Percentiles rank a stretch among this genome's conserved stretches.
Conservation (phyloP, 2,329 filamentous ascomycete species). For the Zymoseptoria passerinii region DNA sequence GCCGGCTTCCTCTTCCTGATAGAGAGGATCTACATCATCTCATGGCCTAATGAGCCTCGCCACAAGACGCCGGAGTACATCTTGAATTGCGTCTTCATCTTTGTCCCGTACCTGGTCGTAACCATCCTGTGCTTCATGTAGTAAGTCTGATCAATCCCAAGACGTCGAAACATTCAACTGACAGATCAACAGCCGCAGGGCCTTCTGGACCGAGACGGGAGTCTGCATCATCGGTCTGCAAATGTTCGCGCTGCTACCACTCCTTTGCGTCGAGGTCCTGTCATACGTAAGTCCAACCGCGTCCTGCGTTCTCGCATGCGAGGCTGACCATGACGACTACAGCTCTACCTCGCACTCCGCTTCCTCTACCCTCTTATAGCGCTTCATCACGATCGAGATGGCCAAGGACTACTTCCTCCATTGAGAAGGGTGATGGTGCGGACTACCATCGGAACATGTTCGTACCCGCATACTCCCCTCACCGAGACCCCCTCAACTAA, state of each 20-base stretch:
- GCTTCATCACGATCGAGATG: conserved; percentile 15
- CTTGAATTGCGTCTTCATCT: conserved; percentile 10
- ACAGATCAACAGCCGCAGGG: conserved; percentile 7
- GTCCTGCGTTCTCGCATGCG: background rate
- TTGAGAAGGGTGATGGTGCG: conserved; percentile 10
- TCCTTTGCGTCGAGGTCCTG: conserved; percentile 13
- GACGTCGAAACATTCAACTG: background rate
- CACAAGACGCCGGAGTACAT: conserved; percentile 13
- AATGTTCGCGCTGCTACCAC: conserved; percentile 13
- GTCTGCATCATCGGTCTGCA: conserved; percentile 13
- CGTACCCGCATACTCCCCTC: background rate
- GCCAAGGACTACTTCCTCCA: conserved; percentile 9
- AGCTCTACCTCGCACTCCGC: conserved; percentile 16
- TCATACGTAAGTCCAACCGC: conserved; percentile 8
- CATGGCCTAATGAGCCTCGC: conserved; percentile 13
- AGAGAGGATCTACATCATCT: conserved; percentile 18
- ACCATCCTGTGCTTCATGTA: conserved; percentile 10
- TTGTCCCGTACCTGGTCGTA: conserved; percentile 9
- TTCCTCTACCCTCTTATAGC: conserved; percentile 14
- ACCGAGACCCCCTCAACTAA: background rate
- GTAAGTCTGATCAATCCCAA: conserved; percentile 2
- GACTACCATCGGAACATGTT: conserved; percentile 8
- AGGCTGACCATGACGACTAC: background rate
- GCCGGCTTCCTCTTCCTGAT: conserved; percentile 15
- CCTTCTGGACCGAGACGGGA: conserved; percentile 8